A percentile compares a stretch with the other conserved stretches of the same genome.
phyloP scores from a whole-genome alignment of 2,329 filamentous ascomycete genomes.

The Botryosphaeria dothidea region DNA sequence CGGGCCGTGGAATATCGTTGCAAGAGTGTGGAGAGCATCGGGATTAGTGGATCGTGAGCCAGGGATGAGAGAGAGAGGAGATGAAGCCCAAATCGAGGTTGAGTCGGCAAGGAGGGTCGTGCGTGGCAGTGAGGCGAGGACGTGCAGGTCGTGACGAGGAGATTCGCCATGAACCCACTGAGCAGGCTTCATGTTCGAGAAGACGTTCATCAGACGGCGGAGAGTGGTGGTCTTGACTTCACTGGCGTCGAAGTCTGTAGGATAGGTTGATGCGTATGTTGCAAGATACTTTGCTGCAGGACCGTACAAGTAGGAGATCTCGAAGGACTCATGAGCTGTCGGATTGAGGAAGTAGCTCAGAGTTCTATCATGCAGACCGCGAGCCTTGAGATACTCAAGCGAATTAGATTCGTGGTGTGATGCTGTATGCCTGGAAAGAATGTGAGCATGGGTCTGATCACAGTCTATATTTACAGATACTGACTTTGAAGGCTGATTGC shows the following conservation, averaged over 20 bases:
- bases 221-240: conserved; percentile 23
- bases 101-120: conserved; percentile 46
- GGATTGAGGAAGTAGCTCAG: conserved; percentile 55
- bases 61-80: conserved; percentile 43
- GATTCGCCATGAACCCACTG: conserved; percentile 56
- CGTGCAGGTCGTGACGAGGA: conserved; percentile 57
- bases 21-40: conserved; percentile 57
- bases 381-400: conserved; percentile 55
- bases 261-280: conserved; percentile 56
- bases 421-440: neutral
- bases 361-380: conserved; percentile 53
- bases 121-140: conserved; percentile 60
- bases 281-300: conserved; percentile 60
- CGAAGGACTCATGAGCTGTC: conserved; percentile 51
- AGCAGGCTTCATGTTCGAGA: conserved; percentile 49
- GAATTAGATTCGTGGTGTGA: conserved; percentile 33
- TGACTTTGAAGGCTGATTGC: conserved; percentile 18
- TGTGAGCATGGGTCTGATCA: neutral
- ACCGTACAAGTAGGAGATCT: conserved; percentile 55
- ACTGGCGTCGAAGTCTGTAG: conserved; percentile 55
- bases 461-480: neutral
- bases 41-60: conserved; percentile 55
- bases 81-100: conserved; percentile 23
- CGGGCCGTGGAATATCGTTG: conserved; percentile 58
- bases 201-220: conserved; percentile 44